Evolutionary conservation across 441 rosid genomes (phyloP), one percentile per base, ranked within the genome.

Genomic region (Sinapis alba): DNA sequence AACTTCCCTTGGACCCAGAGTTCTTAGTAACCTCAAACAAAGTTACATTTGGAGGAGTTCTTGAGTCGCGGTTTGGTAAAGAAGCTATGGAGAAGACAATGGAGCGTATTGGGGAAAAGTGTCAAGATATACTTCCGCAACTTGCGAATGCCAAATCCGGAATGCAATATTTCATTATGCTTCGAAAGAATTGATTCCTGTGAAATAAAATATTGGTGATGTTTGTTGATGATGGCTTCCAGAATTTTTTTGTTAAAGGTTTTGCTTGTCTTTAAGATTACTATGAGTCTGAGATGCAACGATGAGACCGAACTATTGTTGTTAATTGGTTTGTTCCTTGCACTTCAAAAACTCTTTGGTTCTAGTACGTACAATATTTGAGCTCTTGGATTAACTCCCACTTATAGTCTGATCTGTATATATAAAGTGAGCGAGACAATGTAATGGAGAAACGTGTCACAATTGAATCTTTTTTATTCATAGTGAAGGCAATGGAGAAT

Each of bases 71-170:
- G 2, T 78, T 78, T 67, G 81, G 81, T 27, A 53, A 78, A 61
- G 71, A 72, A 4, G 77, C 78, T 9, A 73, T 54, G 73, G 81
- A 78, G 65, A 72, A 62, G 60, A 67, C 77, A 62, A 50, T 67
- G 27, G 61, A 78, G 24, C 69, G 12, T 53, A 5, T 62, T 4
- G 74, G 61, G 13, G 60, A 73, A 21, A 73, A 62, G 43, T 26
- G 58, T 7, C 18, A 15, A 38, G 38, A 68, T 23, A 66, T 53
- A 41, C 54, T 73, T 53, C 81, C 74, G 0, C 60, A 73, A 62
- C 38, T 78, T 15, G 74, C 70, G 2, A 56, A 45, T 26, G 77
- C 74, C 45, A 78, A 73, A 72, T 9, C 73, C 1, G 77, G 77
- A 36, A 72, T 78, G 73, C 77, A 78, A 51, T 72, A 10, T 51